Evolutionary conservation across 2,329 filamentous ascomycete genomes (phyloP).

Genomic region (Ophiostoma fasciatum): DNA sequence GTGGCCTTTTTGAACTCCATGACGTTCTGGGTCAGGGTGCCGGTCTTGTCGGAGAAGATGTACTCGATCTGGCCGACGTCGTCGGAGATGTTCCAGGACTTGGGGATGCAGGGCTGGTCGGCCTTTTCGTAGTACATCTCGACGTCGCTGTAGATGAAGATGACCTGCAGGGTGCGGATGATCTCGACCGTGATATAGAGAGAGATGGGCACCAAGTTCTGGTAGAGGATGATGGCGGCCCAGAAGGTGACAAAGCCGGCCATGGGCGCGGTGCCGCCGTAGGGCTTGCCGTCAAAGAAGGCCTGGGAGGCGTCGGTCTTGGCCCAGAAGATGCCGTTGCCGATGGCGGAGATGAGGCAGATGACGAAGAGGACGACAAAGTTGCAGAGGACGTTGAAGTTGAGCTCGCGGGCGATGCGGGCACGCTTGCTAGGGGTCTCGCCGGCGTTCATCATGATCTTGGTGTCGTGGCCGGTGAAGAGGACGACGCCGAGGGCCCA

Average conservation of each 20-base stretch:
- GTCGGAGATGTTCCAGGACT: slow-evolving; percentile 98
- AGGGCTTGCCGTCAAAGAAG: slow-evolving; percentile 76
- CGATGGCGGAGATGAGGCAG: slow-evolving; percentile 73
- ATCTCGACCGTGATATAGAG: slow-evolving; percentile 97
- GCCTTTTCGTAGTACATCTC: slow-evolving; percentile 95
- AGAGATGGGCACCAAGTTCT: slow-evolving; percentile 97
- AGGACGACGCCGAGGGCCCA: slow-evolving; percentile 88
- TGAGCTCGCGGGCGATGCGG: slow-evolving; percentile 80
- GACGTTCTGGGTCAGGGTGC: slow-evolving; percentile 15
- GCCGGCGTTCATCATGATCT: slow-evolving; percentile 98
- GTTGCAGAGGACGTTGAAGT: slow-evolving; percentile 96
- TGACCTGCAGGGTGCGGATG: slow-evolving; percentile 78
- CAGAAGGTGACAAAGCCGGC: slow-evolving; percentile 96
- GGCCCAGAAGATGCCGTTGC: slow-evolving; percentile 72
- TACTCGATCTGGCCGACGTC: slow-evolving; percentile 97
- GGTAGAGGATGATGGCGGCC: slow-evolving; percentile 86
- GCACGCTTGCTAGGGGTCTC: slow-evolving; percentile 89
- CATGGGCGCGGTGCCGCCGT: slow-evolving; percentile 57
- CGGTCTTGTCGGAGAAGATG: slow-evolving; percentile 47
- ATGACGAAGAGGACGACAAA: slow-evolving; percentile 80
- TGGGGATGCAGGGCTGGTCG: slow-evolving; percentile 89
- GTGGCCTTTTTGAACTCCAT: slow-evolving; percentile 99
- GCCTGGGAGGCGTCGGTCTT: slow-evolving; percentile 57
- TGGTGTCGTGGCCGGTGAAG: slow-evolving; percentile 91
- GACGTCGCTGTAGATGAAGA: slow-evolving; percentile 94